Evolutionary conservation across 306 rosid species (phyloP).

Genomic region (Gleditsia sinensis): DNA sequence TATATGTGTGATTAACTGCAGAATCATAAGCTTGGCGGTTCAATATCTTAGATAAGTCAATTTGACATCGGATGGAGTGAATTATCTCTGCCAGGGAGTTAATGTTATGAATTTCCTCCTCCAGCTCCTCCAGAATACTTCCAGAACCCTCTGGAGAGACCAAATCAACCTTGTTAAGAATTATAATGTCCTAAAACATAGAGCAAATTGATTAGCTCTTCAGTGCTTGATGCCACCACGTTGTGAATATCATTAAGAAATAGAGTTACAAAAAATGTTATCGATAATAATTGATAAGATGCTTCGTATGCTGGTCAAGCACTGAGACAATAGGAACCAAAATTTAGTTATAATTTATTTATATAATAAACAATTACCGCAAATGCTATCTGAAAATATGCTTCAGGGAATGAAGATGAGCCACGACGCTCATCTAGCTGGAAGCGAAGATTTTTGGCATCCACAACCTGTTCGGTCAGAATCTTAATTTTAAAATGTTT

Average conservation of each 20-base stretch:
- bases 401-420: constrained; percentile 89
- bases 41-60: constrained; percentile 76
- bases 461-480: constrained; percentile 67
- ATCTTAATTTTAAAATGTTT: constrained; percentile 18
- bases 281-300: not conserved
- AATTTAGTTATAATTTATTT: not conserved
- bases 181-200: constrained; percentile 76
- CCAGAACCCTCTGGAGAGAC: constrained; percentile 72
- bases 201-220: constrained; percentile 41
- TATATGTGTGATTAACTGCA: constrained; percentile 45
- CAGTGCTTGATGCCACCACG: not conserved
- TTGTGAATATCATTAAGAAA: constrained; percentile 6
- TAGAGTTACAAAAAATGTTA: constrained; percentile 8
- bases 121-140: constrained; percentile 67
- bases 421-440: constrained; percentile 67
- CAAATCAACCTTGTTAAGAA: constrained; percentile 98
- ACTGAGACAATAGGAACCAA: not conserved
- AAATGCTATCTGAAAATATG: constrained; percentile 83
- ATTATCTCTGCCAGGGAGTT: constrained; percentile 80
- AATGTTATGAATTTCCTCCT: constrained; percentile 77
- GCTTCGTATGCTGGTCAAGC: not conserved
- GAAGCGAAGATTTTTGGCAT: constrained; percentile 80
- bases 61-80: constrained; percentile 77
- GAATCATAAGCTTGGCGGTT: constrained; percentile 77
- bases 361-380: constrained; percentile 59